Conservation (phyloP, 306 rosid genomes). For the Quercus berberidifolia region DNA sequence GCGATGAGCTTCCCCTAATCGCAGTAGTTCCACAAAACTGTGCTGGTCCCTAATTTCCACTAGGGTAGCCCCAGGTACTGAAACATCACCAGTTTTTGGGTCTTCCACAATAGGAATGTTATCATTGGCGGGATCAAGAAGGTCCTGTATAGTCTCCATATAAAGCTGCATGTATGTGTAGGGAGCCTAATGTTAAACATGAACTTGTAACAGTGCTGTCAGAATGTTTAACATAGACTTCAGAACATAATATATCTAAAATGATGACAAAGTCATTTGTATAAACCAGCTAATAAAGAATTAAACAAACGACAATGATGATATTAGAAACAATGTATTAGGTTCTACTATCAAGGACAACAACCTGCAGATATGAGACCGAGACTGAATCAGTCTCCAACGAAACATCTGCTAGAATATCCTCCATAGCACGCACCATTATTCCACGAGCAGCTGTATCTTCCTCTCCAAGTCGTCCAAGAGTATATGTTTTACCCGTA, state of each 20-base stretch:
- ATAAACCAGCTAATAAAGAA: background rate
- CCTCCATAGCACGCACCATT: slow-evolving; percentile 99
- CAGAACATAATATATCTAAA: slow-evolving; percentile 3
- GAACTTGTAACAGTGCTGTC: slow-evolving; percentile 8
- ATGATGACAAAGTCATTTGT: background rate
- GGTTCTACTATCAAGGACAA: slow-evolving; percentile 13
- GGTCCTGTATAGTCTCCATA: slow-evolving; percentile 96
- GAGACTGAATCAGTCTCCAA: slow-evolving; percentile 72
- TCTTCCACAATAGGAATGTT: slow-evolving; percentile 87
- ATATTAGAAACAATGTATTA: background rate
- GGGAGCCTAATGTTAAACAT: slow-evolving; percentile 12
- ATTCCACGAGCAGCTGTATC: slow-evolving; percentile 99
- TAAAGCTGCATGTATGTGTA: slow-evolving; percentile 64
- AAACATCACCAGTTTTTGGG: slow-evolving; percentile 97
- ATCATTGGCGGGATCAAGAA: slow-evolving; percentile 92
- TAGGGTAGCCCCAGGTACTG: slow-evolving; percentile 87
- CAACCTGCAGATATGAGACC: slow-evolving; percentile 92
- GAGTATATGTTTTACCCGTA: slow-evolving; percentile 95
- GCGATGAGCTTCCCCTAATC: slow-evolving; percentile 95
- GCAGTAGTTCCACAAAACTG: slow-evolving; percentile 77
- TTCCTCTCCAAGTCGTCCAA: slow-evolving; percentile 96
- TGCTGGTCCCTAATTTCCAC: slow-evolving; percentile 84
- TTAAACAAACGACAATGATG: slow-evolving; percentile 3
- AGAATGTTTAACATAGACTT: slow-evolving; percentile 8
- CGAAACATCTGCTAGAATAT: slow-evolving; percentile 76